Evolutionary conservation across 1,139 yeast genomes (phyloP), one percentile per base, ranked within the genome.

Genomic region (Tardiomyces blankii): DNA sequence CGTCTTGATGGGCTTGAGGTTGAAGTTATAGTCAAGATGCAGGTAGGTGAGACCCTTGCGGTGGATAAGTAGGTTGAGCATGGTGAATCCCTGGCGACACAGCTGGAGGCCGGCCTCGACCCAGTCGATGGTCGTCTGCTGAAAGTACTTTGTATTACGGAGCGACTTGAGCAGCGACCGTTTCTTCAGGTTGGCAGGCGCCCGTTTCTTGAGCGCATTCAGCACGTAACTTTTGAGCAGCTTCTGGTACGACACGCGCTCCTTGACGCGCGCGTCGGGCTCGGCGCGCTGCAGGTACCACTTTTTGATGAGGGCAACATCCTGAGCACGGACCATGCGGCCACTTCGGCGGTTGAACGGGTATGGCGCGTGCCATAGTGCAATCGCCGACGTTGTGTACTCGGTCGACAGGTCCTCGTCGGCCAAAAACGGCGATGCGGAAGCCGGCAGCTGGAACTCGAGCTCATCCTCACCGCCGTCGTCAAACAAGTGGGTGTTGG

Each of bases 51-150:
- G 69, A 0, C 98, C 98, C 57, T 86, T 82, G 58, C 89, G 77
- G 63, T 93, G 98, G 42, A 93, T 87, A 53, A 93, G 68, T 38
- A 93, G 68, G 60, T 89, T 91, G 41, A 93, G 72, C 95, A 91
- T 89, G 55, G 88, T 89, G 62, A 82, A 86, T 1, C 98, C 98
- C 63, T 93, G 99, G 35, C 80, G 75, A 58, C 96, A 85, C 1
- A 93, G 79, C 63, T 91, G 98, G 46, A 91, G 67, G 25, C 96
- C 98, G 1, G 97, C 98, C 62, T 93, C 99, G 1, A 91, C 93
- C 99, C 99, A 93, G 62, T 91, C 98, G 44, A 91, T 81, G 0
- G 88, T 75, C 0, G 98, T 91, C 57, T 84, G 83, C 58, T 88
- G 95, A 65, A 93, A 93, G 62, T 78, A 93, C 55, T 86, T 88